phyloP scores from a whole-genome alignment of 2,329 filamentous ascomycete genomes.

The Verticillium longisporum region DNA sequence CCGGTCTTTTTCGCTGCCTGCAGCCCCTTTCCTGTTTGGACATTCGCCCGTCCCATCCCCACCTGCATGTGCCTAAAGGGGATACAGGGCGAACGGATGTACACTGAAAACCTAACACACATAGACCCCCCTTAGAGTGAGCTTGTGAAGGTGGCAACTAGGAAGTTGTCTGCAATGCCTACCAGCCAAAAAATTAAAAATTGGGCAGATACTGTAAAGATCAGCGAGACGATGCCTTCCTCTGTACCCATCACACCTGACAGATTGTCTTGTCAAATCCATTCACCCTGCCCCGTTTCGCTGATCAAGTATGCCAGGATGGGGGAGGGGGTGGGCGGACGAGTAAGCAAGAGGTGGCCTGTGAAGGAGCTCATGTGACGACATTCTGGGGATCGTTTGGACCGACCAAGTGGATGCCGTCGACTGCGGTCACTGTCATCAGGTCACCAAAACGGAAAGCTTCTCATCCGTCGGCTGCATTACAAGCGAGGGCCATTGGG shows the following conservation, averaged over 20 bases:
- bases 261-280: not conserved
- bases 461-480: not conserved
- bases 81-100: not conserved
- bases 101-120: no score
- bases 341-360: not conserved
- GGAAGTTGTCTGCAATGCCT: not conserved
- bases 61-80: not conserved
- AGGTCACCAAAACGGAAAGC: not conserved
- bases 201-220: no score
- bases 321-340: not conserved
- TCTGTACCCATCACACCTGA: no score
- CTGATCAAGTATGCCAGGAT: not conserved
- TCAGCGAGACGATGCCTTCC: no score
- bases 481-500: no score
- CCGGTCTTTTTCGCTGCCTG: not conserved
- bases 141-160: not conserved
- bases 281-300: not conserved
- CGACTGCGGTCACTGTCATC: not conserved
- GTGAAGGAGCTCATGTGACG: not conserved
- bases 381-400: not conserved
- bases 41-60: not conserved
- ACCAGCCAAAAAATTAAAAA: no score
- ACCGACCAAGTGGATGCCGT: not conserved
- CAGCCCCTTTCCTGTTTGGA: not conserved
- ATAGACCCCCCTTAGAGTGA: not conserved